Percentiles rank a stretch among this genome's conserved stretches.
These are phyloP conservation scores for Aspergillus diversus DNA, from an alignment of 495 filamentous ascomycete genomes.

Conservation along the genomic window DNA sequence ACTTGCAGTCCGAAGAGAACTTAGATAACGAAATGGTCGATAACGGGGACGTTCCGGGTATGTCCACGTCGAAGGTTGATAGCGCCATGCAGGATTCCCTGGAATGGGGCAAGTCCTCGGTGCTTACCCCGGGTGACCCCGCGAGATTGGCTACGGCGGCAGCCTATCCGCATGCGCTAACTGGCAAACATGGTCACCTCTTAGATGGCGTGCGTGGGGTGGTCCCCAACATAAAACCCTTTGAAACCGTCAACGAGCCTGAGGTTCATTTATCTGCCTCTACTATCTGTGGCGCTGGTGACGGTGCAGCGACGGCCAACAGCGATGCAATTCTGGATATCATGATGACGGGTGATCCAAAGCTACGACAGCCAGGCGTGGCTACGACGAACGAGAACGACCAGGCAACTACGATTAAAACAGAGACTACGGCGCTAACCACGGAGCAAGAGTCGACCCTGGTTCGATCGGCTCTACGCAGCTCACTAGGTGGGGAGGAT, in stretches of 20 bases:
- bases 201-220: conserved; percentile 12
- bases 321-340: conserved; percentile 11
- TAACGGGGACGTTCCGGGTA: conserved; percentile 17
- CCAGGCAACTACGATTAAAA: conserved; percentile 2
- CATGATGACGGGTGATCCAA: conserved; percentile 19
- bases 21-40: conserved; percentile 16
- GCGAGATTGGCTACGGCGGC: conserved; percentile 18
- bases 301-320: conserved; percentile 23
- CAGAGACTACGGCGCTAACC: conserved; percentile 29
- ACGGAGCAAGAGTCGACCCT: conserved; percentile 41
- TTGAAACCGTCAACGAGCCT: conserved; percentile 7
- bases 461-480: conserved; percentile 47
- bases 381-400: conserved; percentile 15
- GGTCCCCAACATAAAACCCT: conserved; percentile 25
- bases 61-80: conserved; percentile 28
- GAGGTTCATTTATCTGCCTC: conserved; percentile 4
- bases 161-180: conserved; percentile 31
- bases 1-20: conserved; percentile 6
- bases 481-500: conserved; percentile 57
- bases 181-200: conserved; percentile 21
- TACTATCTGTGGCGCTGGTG: neutral
- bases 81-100: conserved; percentile 15
- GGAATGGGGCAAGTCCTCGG: conserved; percentile 24
- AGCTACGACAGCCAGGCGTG: too few relatives aligned
- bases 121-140: conserved; percentile 15